Evolutionary conservation across 73 alveolate genomes (phyloP).

Genomic region (Paramecium biaurelia): DNA sequence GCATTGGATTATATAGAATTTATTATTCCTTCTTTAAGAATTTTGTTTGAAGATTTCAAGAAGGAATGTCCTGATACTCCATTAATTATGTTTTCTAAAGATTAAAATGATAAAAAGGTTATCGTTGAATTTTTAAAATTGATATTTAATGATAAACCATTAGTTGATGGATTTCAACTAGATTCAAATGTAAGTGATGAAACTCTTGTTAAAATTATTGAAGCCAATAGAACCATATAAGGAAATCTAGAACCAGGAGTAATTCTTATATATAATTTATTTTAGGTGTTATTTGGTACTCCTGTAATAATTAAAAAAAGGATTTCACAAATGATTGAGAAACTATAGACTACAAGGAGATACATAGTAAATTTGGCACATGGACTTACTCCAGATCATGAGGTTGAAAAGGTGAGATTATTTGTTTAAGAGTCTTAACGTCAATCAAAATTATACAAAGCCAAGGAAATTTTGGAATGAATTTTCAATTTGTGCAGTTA

Average conservation of each 20-base stretch:
- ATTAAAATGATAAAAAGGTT: slow-evolving; percentile 42
- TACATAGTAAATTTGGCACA: slow-evolving; percentile 75
- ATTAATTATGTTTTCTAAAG: slow-evolving; percentile 71
- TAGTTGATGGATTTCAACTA: slow-evolving; percentile 50
- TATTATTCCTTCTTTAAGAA: slow-evolving; percentile 40
- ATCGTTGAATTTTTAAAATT: slow-evolving; percentile 20
- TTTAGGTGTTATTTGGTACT: slow-evolving; percentile 57
- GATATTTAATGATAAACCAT: background rate
- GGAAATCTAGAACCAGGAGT: slow-evolving; percentile 80
- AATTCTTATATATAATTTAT: background rate
- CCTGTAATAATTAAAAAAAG: slow-evolving; percentile 64
- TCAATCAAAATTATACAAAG: slow-evolving; percentile 21
- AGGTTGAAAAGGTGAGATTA: slow-evolving; percentile 61
- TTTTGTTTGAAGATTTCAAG: slow-evolving; percentile 63
- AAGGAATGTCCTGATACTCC: slow-evolving; percentile 71
- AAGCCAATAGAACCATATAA: slow-evolving; percentile 66
- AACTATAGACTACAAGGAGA: slow-evolving; percentile 55
- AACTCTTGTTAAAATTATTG: slow-evolving; percentile 59
- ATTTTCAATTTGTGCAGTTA: background rate
- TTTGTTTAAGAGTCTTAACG: slow-evolving; percentile 62
- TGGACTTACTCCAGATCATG: slow-evolving; percentile 76
- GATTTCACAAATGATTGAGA: slow-evolving; percentile 59
- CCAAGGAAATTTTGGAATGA: slow-evolving; percentile 2
- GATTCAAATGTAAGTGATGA: slow-evolving; percentile 69
- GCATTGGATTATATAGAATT: slow-evolving; percentile 42